phyloP scores from a whole-genome alignment of 2,329 filamentous ascomycete genomes.

The Teratosphaeria gauchensis region DNA sequence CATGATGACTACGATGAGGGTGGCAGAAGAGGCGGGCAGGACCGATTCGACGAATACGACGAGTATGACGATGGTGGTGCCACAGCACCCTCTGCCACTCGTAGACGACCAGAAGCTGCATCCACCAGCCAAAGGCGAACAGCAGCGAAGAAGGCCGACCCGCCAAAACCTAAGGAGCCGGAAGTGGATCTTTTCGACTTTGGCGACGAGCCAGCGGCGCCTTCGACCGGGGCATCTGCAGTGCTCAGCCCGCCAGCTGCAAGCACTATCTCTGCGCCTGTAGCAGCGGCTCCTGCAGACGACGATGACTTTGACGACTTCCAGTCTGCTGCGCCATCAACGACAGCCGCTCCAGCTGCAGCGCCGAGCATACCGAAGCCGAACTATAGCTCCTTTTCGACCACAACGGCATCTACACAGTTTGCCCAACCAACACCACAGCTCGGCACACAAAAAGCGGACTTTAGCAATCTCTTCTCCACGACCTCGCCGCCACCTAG shows the following conservation, averaged over 20 bases:
- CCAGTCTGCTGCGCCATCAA: slow-evolving; percentile 67
- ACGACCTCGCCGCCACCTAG: slow-evolving; percentile 68
- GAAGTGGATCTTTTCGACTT: slow-evolving; percentile 90
- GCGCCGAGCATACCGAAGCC: slow-evolving; percentile 26
- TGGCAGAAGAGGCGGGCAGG: slow-evolving; percentile 51
- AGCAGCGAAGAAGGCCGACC: slow-evolving; percentile 53
- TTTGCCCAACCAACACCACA: slow-evolving; percentile 78
- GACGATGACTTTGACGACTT: slow-evolving; percentile 98
- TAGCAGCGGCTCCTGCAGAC: slow-evolving; percentile 41
- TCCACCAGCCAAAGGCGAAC: slow-evolving; percentile 26
- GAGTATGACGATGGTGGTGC: slow-evolving; percentile 75
- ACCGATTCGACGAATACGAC: slow-evolving; percentile 90
- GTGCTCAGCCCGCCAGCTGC: slow-evolving; percentile 2
- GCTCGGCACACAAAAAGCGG: slow-evolving; percentile 66
- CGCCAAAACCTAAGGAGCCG: slow-evolving; percentile 73
- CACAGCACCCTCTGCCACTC: slow-evolving; percentile 37
- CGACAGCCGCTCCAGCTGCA: slow-evolving; percentile 31
- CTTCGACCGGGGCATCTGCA: slow-evolving; percentile 33
- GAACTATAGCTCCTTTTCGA: slow-evolving; percentile 32
- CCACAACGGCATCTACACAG: slow-evolving; percentile 50
- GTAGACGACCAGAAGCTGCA: slow-evolving; percentile 39
- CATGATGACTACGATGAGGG: slow-evolving; percentile 52
- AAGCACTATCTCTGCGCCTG: slow-evolving; percentile 14
- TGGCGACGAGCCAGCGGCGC: slow-evolving; percentile 58
- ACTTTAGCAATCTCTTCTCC: slow-evolving; percentile 68